A percentile compares a stretch with the other conserved stretches of the same genome.
These are phyloP conservation scores for Cordia subcordata DNA, from an alignment of 257 asterid genomes.

Conservation along the genomic window DNA sequence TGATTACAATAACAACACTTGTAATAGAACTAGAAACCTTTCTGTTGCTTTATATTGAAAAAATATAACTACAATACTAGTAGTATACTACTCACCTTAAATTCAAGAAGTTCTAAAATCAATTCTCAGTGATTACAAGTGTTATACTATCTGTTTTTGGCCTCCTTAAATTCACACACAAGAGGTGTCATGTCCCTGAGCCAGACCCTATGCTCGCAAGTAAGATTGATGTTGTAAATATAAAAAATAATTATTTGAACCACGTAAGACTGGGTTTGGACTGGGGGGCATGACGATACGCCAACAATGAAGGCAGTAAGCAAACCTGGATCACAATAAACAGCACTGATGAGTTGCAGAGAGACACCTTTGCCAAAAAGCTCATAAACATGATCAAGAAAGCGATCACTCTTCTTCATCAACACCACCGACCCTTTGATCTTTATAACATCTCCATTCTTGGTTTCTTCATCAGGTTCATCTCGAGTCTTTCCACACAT, in stretches of 20 bases:
- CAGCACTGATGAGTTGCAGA: conserved; percentile 62
- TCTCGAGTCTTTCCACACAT: conserved; percentile 42
- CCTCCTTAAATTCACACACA: no score
- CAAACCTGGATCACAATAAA: conserved; percentile 37
- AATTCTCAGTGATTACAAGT: no score
- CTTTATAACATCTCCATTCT: conserved; percentile 19
- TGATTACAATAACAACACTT: no score
- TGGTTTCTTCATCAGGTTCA: conserved; percentile 10
- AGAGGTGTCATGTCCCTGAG: no score
- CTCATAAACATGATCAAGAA: conserved; percentile 58
- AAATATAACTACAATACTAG: no score
- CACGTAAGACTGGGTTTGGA: background rate
- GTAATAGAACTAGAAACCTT: no score
- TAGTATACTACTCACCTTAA: no score
- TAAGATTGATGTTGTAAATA: no score
- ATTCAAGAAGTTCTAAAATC: no score
- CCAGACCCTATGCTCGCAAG: background rate
- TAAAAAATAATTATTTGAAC: no score
- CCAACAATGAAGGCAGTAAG: background rate
- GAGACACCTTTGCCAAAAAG: conserved; percentile 54
- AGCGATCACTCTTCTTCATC: conserved; percentile 58
- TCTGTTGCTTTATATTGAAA: no score
- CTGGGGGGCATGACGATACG: background rate
- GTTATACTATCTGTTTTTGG: no score
- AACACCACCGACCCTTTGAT: conserved; percentile 54